Conservation (phyloP, 73 alveolate genomes). For the Paramecium caudatum region DNA sequence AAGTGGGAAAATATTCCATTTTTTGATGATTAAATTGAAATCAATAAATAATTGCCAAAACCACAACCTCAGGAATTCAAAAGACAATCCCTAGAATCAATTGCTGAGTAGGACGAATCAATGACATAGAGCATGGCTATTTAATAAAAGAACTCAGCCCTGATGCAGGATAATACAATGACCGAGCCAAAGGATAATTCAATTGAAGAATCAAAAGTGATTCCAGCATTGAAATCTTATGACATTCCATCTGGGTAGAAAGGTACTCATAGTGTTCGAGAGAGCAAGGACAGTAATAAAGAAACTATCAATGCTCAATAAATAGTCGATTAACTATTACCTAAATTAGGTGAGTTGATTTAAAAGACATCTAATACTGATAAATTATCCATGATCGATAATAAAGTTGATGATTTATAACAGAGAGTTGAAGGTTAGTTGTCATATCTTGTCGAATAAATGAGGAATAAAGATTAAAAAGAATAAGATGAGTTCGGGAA, state of each 20-base stretch:
- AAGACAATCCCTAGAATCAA: background rate
- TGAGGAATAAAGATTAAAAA: conserved; percentile 1
- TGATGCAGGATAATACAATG: background rate
- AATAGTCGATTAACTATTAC: conserved; percentile 10
- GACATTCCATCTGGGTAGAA: background rate
- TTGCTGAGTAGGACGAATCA: background rate
- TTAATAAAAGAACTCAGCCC: background rate
- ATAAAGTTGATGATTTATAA: background rate
- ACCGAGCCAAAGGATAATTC: background rate
- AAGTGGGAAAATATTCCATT: background rate
- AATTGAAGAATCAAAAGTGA: conserved; percentile 25
- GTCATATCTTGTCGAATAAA: background rate
- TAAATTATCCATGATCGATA: background rate
- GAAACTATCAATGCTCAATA: background rate
- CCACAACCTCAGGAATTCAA: too few relatives aligned
- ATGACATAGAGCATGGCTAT: background rate
- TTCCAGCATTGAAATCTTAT: background rate
- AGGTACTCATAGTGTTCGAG: background rate
- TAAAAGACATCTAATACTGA: background rate
- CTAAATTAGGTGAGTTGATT: background rate
- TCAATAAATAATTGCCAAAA: too few relatives aligned
- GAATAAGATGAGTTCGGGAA: background rate
- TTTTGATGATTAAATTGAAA: too few relatives aligned
- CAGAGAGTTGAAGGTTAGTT: background rate
- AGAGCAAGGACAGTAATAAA: conserved; percentile 6